Base-by-base conservation (phyloP, 768 basidiomycete species). In the Russula lepida region DNA sequence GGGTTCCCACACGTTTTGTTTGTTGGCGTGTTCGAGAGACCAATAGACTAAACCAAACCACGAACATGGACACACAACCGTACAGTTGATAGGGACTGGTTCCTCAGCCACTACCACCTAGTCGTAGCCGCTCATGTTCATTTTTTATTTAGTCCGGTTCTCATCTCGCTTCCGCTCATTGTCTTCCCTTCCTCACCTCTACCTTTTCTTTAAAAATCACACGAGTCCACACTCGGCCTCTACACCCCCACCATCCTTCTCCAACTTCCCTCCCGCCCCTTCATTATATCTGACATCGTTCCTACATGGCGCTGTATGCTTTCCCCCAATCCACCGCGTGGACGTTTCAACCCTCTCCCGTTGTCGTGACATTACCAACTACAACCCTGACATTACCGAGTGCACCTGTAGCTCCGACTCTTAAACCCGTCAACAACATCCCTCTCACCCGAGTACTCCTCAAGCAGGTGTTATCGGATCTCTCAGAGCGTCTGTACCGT, bases 401-500 rank as follows among this genome's bases (percentile, higher is more conserved):
- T 25, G 35, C 35, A 37, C 35, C 35, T 17, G 15, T 15, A 37
- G 5, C 28, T 9, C 55, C 25, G 9, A 11, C 28, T 11, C 25
- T 58, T n/a, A 62, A 58, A 47, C n/a, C 27, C 15, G 23, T 62
- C 61, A 62, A 62, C 30, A 56, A 58, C 6, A 11, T 62, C 37
- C 61, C 51, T 1, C 61, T 62, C 37, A 62, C 61, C 17, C 43
- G 51, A n/a, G 7, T 1, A 3, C 1, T 54, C 25, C 61, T 62
- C 51, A 53, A 17, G 5, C 13, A 28, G 0, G 56, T 33, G 6
- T 53, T 62, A 15, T 27, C 4, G 15, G 72, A 79, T 66, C 78
- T 88, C 60, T 83, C 86, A 4, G 72, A 71, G 0, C 77, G 79
- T 13, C 72, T 84, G 1, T 69, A 75, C 13, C 64, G 68, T 1